These are phyloP conservation scores for Blastocystis sp. DNA, from an alignment of 352 stramenopile genomes.

Conservation along the genomic window DNA sequence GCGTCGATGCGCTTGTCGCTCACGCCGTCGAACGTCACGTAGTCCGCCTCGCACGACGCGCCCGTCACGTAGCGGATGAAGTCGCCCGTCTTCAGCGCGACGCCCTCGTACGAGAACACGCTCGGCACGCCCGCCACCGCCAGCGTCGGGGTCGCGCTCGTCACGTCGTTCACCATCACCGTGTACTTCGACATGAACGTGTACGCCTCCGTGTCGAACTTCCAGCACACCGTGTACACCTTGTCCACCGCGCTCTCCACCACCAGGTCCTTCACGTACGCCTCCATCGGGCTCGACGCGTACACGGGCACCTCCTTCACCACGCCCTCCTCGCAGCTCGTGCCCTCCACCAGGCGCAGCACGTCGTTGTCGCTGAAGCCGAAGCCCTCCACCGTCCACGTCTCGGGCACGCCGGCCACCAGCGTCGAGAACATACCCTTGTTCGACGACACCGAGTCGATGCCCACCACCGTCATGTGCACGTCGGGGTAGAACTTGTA, in stretches of 20 bases:
- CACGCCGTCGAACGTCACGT: constrained; percentile 44
- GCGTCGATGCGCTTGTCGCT: constrained; percentile 32
- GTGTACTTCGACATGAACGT: constrained; percentile 63
- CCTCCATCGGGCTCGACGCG: constrained; percentile 27
- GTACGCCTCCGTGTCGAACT: constrained; percentile 68
- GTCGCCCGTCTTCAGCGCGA: constrained; percentile 47
- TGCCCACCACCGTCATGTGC: constrained; percentile 65
- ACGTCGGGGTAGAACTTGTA: constrained; percentile 70
- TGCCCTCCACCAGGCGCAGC: constrained; percentile 44
- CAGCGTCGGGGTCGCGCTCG: background rate
- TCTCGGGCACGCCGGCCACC: constrained; percentile 59
- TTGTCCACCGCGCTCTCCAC: background rate
- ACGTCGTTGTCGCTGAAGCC: constrained; percentile 52
- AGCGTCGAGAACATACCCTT: constrained; percentile 64
- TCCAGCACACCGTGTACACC: constrained; percentile 53
- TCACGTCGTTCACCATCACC: constrained; percentile 60
- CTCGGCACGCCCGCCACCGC: constrained; percentile 27
- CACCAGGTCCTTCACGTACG: constrained; percentile 64
- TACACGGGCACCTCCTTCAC: constrained; percentile 39
- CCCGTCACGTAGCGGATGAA: constrained; percentile 53
- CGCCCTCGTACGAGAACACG: constrained; percentile 23
- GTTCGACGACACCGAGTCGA: constrained; percentile 67
- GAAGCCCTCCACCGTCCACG: constrained; percentile 43
- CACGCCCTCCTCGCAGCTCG: background rate
- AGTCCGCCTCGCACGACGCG: background rate